phyloP scores from a whole-genome alignment of 106 monocot genomes.

The Platanthera guangdongensis region DNA sequence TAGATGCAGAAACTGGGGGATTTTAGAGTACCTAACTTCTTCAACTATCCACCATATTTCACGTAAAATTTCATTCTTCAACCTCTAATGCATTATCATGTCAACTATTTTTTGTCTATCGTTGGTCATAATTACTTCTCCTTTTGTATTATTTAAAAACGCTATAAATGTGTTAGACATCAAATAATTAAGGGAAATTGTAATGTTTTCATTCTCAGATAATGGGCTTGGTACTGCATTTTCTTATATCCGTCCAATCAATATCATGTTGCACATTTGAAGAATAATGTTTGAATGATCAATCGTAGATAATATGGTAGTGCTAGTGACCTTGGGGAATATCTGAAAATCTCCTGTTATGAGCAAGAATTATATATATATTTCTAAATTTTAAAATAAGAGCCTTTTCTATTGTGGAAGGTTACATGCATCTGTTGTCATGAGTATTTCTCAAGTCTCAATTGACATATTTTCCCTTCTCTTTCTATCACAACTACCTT shows the following conservation, averaged over 20 bases:
- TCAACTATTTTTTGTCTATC: neutral
- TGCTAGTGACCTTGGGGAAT: neutral
- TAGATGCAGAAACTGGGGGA: conserved; percentile 70
- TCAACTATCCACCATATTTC: conserved; percentile 75
- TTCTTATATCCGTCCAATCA: neutral
- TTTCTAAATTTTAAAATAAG: too few relatives aligned
- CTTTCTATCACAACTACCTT: too few relatives aligned
- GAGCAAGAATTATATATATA: too few relatives aligned
- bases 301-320: neutral
- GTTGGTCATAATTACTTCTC: neutral
- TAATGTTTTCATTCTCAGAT: neutral
- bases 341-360: neutral
- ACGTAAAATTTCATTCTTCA: conserved; percentile 40
- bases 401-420: too few relatives aligned
- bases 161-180: neutral
- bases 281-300: neutral
- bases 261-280: neutral
- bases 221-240: neutral
- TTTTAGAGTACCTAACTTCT: conserved; percentile 66
- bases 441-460: too few relatives aligned
- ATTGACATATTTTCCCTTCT: too few relatives aligned
- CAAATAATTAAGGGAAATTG: neutral
- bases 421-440: too few relatives aligned
- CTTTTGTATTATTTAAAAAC: neutral
- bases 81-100: neutral